Evolutionary conservation across 345 rosid genomes (phyloP), one percentile per base, ranked within the genome.

Genomic region (Pseudoturritis turrita): DNA sequence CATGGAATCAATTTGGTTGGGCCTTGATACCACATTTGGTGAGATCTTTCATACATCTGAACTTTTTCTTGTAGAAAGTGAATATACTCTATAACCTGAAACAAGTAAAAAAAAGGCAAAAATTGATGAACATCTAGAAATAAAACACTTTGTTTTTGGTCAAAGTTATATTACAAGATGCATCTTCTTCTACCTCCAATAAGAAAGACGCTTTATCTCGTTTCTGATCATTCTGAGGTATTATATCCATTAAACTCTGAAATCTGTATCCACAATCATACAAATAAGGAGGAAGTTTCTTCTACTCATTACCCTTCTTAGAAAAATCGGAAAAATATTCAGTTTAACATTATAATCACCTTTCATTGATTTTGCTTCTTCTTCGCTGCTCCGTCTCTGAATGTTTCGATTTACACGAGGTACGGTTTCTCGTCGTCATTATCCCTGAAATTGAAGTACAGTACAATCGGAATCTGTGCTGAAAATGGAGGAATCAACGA

Each of bases 331-430:
- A 46, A 14, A 17, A 33, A 22, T 2, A 33, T 19, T 10, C 4
- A 45, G 23, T 6, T 6, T 39, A 17, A 13, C 5, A 15, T 33
- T n/a, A 11, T 12, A 49, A 22, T 52, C 49, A 69, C 97, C 97
- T 87, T 85, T 87, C 92, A 73, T 87, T 91, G 68, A 91, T 87
- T 83, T 91, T 89, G 83, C 90, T 83, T 79, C 96, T 81, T 52
- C 97, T 82, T 33, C 96, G 89, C 54, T 91, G 92, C 83, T 91
- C 96, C 3, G 92, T 89, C 85, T 89, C 96, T 2, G 97, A 89
- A 83, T 91, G 96, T 82, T 89, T 91, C 28, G 90, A 81, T 66
- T 89, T 83, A 21, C 64, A 68, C 17, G 77, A 60, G 65, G 52
- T 84, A 6, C 63, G 22, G 81, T 83, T 85, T 59, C 47, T 84